Base-by-base conservation (phyloP, 2,329 filamentous ascomycete genomes). In the Colletotrichum tanaceti region DNA sequence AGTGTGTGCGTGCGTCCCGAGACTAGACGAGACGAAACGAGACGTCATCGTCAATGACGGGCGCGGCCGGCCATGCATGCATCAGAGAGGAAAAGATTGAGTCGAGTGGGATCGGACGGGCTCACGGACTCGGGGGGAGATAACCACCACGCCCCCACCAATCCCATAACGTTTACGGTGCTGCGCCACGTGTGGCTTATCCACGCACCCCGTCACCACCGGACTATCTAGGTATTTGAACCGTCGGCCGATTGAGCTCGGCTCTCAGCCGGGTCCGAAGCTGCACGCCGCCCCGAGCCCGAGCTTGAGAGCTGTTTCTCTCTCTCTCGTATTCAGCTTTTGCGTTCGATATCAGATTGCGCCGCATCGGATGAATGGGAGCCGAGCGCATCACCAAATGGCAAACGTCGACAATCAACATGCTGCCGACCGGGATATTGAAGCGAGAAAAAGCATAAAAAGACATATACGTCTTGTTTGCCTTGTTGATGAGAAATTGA, bases 31-130 rank as follows among this genome's bases (percentile, higher is more conserved):
- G 6, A 24, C 44, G n/a, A 35, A 24, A 50, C 49, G 53, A 68
- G 43, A 60, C 55, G 65, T 68, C 65, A 68, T 65, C 62, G 61
- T 49, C 47, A 47, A 47, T 46, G 53, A 58, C 46, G n/a, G 50
- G 43, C 7, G 18, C 46, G n/a, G 50, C 35, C 7, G 2, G 46
- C 46, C 53, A 63, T 24, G 24, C 24, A 24, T 24, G 24, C 24
- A 24, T 24, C 4, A 2, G 24, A 24, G 24, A n/a, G n/a, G n/a
- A 4, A 24, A 24, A 24, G 24, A 24, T 24, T 24, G 24, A 24
- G 24, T 24, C 24, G 24, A 10, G 7, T 32, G 28, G 28, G 28
- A 32, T n/a, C n/a, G n/a, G n/a, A n/a, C n/a, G n/a, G n/a, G n/a
- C n/a, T n/a, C n/a, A n/a, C 28, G 28, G 28, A 32, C 28, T 32